Evolutionary conservation across 495 filamentous ascomycete species (phyloP), one percentile per base, ranked within the genome.

Genomic region (Aspergillus panamensis): DNA sequence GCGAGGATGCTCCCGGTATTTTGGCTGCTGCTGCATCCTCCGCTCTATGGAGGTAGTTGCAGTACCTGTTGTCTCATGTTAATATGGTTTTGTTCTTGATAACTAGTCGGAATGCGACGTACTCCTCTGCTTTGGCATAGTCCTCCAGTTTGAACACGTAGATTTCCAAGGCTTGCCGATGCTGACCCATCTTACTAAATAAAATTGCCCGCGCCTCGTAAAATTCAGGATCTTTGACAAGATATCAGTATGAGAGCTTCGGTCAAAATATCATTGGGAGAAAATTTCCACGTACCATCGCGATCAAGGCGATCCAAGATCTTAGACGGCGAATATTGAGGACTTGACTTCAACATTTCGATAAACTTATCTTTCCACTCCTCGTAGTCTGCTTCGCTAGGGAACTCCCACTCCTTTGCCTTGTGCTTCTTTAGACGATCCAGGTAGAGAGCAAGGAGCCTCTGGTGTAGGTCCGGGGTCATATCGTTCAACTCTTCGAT

Each of bases 101-200:
- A 19, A 10, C 3, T 3, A 8, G 12, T n/a, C 9, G 20, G 5
- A 20, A 75, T 53, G 10, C 16, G 42, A 60, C 69, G 44, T 79
- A 95, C 88, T 95, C 90, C 82, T 99, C 94, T 47, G 94, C 95
- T 68, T 96, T 97, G 3, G 75, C 78, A 58, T 90, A 90, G 67
- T 94, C 87, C 56, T 88, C 73, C 55, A 99, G 79, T 64, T 93
- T 92, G 75, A 96, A 99, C 12, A 97, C 92, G 67, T 96, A 99
- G 21, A 97, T 96, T 69, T 92, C 88, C 19, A 99, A 73, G 0
- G 95, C 93, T 69, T 96, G 91, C 67, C 90, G 88, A 73, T 99
- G 92, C 57, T 92, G 88, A 8, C 89, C 91, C 90, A 99, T 96
- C 62, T 95, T 95, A 70, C 90, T 91, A 31, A 97, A 85, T 8